A percentile compares a stretch with the other conserved stretches of the same genome.
These are phyloP conservation scores for Alternaria arborescens DNA, from an alignment of 2,329 filamentous ascomycete genomes.

Conservation along the genomic window DNA sequence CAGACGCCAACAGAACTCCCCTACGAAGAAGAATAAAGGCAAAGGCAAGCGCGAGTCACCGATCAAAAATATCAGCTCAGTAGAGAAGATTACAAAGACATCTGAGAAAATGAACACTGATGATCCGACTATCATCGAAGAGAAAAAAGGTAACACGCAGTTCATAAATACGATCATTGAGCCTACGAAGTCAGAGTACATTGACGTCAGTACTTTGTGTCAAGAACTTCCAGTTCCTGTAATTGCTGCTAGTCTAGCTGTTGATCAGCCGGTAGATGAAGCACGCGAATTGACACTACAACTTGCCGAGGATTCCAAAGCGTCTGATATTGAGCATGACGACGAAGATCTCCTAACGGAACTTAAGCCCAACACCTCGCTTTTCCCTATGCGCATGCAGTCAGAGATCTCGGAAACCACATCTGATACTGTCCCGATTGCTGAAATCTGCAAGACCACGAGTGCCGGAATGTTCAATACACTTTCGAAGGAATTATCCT, in stretches of 20 bases:
- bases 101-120: background rate
- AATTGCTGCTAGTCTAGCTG: background rate
- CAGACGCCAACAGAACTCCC: slow-evolving; percentile 25
- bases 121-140: background rate
- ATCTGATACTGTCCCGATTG: background rate
- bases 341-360: background rate
- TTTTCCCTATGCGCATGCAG: background rate
- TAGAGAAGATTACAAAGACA: background rate
- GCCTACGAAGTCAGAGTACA: background rate
- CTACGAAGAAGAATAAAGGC: slow-evolving; percentile 13
- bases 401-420: background rate
- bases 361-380: background rate
- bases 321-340: background rate
- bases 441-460: background rate
- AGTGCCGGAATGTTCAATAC: background rate
- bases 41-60: slow-evolving; percentile 2
- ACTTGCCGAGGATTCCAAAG: background rate
- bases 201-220: background rate
- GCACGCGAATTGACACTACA: background rate
- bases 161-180: background rate
- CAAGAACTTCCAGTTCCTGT: background rate
- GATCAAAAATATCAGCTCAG: background rate
- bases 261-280: background rate
- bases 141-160: background rate
- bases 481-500: background rate